Percentiles rank a stretch among this genome's conserved stretches.
phyloP scores from a whole-genome alignment of 805 yeast species.

The Ogataea paraovalis region DNA sequence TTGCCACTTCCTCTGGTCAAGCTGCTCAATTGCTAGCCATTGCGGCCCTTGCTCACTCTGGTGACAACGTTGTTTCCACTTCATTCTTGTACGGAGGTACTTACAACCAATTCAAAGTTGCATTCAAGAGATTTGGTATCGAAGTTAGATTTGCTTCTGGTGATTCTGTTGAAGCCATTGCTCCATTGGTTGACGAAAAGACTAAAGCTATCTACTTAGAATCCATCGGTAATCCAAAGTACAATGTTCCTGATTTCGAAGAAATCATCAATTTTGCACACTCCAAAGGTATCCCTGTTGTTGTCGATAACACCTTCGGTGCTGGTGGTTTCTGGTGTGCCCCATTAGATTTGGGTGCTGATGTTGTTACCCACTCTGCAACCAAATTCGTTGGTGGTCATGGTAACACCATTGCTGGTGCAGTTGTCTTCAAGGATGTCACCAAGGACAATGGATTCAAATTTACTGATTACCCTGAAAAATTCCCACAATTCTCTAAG shows the following conservation, averaged over 20 bases:
- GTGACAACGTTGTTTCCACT: conserved; percentile 87
- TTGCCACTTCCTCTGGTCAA: conserved; percentile 93
- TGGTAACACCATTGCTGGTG: conserved; percentile 93
- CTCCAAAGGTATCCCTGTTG: conserved; percentile 81
- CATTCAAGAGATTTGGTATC: conserved; percentile 80
- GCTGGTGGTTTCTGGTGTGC: conserved; percentile 88
- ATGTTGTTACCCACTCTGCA: conserved; percentile 88
- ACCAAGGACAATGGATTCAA: conserved; percentile 87
- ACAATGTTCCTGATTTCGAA: conserved; percentile 89
- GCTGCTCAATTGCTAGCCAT: conserved; percentile 90
- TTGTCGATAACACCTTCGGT: conserved; percentile 95
- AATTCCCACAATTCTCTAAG: conserved; percentile 85
- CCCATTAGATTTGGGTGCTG: conserved; percentile 89
- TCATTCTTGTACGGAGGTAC: conserved; percentile 94
- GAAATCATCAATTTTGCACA: conserved; percentile 73
- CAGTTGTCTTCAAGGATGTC: conserved; percentile 46
- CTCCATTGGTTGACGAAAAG: conserved; percentile 67
- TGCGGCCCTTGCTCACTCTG: conserved; percentile 77
- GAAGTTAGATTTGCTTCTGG: conserved; percentile 83
- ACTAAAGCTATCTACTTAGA: conserved; percentile 90
- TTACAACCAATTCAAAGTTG: conserved; percentile 89
- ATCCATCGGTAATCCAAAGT: conserved; percentile 89
- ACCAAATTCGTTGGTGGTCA: conserved; percentile 99
- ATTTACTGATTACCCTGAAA: conserved; percentile 79
- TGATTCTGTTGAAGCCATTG: conserved; percentile 69